phyloP scores from a whole-genome alignment of 1,284 basidiomycete species.

The Tylopilus sp. region DNA sequence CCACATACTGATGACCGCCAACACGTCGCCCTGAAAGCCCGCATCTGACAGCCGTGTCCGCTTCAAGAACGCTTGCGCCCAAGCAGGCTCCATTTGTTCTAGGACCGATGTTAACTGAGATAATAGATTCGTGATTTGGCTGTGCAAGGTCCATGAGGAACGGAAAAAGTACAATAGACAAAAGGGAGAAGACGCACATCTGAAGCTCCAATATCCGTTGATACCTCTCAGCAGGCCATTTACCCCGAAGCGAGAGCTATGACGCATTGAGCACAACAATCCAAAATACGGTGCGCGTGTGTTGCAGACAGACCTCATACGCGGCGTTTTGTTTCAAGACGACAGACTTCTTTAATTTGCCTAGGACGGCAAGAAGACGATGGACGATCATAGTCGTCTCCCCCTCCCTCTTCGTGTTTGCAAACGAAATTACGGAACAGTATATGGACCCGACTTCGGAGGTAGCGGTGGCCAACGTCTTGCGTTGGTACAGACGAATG shows the following conservation, averaged over 20 bases:
- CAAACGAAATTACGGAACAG: conserved; percentile 65
- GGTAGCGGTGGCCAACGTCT: conserved; percentile 57
- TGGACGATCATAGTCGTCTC: conserved; percentile 53
- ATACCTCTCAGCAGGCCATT: conserved; percentile 68
- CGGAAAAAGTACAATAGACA: neutral
- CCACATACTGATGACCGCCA: conserved; percentile 70
- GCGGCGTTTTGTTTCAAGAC: conserved; percentile 54
- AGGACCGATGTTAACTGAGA: conserved; percentile 64
- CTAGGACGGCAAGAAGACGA: conserved; percentile 57
- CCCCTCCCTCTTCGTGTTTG: conserved; percentile 46
- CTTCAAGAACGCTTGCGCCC: conserved; percentile 74
- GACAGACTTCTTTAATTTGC: conserved; percentile 58
- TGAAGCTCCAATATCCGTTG: conserved; percentile 63
- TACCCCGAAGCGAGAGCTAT: conserved; percentile 64
- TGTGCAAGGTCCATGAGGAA: conserved; percentile 1
- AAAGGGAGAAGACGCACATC: conserved; percentile 41
- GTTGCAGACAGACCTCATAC: conserved; percentile 55
- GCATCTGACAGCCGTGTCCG: conserved; percentile 76
- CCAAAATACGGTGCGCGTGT: neutral
- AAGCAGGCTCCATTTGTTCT: conserved; percentile 64
- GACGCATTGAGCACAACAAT: neutral
- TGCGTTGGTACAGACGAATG: conserved; percentile 61
- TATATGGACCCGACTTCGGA: conserved; percentile 61
- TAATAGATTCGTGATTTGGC: conserved; percentile 57
- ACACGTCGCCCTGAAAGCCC: conserved; percentile 78